Evolutionary conservation across 768 basidiomycete species (phyloP).

Genomic region (Rhizopogon sp.): DNA sequence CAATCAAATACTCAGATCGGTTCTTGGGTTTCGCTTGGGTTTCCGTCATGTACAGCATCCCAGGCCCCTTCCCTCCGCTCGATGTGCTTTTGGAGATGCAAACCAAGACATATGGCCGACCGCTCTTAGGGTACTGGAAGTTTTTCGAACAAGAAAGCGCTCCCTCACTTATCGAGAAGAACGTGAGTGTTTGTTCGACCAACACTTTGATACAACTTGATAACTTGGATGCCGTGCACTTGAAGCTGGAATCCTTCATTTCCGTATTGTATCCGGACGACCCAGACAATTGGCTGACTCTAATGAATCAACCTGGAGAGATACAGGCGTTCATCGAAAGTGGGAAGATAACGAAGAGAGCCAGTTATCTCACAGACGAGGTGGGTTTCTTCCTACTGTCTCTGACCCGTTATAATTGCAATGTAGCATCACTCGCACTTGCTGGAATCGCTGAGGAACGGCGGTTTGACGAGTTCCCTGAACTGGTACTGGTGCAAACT

Average conservation of each 20-base stretch:
- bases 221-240: neutral
- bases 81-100: conserved; percentile 20
- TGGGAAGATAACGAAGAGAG: conserved; percentile 12
- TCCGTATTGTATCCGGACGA: conserved; percentile 30
- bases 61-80: conserved; percentile 21
- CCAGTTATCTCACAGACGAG: conserved; percentile 29
- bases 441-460: conserved; percentile 20
- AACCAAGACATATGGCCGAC: conserved; percentile 27
- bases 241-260: conserved; percentile 36
- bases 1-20: conserved; percentile 33
- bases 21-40: conserved; percentile 36
- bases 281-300: conserved; percentile 29
- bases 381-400: conserved; percentile 13
- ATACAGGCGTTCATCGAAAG: conserved; percentile 26
- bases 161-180: conserved; percentile 25
- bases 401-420: neutral
- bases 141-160: conserved; percentile 29
- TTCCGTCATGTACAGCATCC: conserved; percentile 28
- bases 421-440: conserved; percentile 25
- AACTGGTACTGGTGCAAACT: conserved; percentile 33
- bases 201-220: neutral
- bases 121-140: conserved; percentile 39
- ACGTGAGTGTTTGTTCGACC: conserved; percentile 21
- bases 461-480: conserved; percentile 30
- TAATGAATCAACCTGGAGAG: conserved; percentile 30